Evolutionary conservation across 2,329 filamentous ascomycete species (phyloP).

Genomic region (Trichoderma breve): DNA sequence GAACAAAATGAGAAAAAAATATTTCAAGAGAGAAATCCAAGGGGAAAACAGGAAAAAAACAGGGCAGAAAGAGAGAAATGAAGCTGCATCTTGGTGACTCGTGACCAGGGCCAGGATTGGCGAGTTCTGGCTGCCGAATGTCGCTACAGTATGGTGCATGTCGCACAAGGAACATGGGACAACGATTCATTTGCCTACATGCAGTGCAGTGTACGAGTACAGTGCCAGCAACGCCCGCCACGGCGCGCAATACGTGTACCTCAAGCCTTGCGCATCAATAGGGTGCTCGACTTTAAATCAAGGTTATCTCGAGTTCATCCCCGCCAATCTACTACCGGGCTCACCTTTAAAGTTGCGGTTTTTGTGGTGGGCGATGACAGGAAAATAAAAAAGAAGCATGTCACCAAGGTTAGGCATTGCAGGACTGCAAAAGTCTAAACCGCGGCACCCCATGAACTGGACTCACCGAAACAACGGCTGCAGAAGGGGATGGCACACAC

Average conservation of each 20-base stretch:
- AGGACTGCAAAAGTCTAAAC: background rate
- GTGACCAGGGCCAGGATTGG: background rate
- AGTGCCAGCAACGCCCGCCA: background rate
- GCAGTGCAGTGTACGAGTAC: background rate
- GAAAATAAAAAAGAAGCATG: background rate
- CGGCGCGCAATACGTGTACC: background rate
- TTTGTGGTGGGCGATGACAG: background rate
- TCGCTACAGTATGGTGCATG: background rate
- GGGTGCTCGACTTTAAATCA: slow-evolving; percentile 9
- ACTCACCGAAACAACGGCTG: background rate
- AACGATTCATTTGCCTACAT: background rate
- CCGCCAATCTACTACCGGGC: background rate
- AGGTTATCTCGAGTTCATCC: slow-evolving; percentile 4
- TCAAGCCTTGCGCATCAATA: background rate
- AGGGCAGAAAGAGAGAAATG: background rate
- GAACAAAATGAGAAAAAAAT: background rate
- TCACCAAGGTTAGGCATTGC: background rate
- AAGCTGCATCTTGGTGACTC: background rate
- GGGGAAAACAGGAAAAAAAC: background rate
- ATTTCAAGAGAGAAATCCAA: background rate
- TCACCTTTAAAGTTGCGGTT: background rate
- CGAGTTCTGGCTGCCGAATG: background rate
- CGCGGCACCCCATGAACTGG: background rate
- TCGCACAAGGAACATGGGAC: background rate
- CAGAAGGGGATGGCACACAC: background rate